Base-by-base conservation (phyloP, 345 rosid genomes). In the Excoecaria cochinchinensis region DNA sequence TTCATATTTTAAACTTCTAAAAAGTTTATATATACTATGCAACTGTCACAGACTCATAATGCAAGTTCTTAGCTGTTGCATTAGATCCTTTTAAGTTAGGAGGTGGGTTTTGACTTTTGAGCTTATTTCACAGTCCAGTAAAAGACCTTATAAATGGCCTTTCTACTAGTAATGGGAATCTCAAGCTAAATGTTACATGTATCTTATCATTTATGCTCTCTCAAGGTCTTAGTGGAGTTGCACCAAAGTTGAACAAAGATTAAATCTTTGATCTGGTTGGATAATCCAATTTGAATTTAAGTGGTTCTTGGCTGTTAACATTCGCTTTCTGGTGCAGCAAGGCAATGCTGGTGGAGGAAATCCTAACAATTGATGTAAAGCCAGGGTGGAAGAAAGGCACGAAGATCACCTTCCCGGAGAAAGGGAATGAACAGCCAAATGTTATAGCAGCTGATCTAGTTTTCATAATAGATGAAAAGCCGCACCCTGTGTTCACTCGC, bases 381-480 rank as follows among this genome's bases (percentile, higher is more conserved):
- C 81, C 81, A 0, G 81, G 81, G 6, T 78, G 81, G 77, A 78
- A 78, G 74, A 78, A 78, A 25, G 81, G 81, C 42, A 78, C 81
- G 7, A 78, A 78, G 65, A 73, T 78, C 56, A 78, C 81, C 31
- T 73, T 73, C 16, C 77, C 77, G 5, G 77, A 78, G 48, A 78
- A 74, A 73, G 81, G 81, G 22, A 78, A 78, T 17, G 70, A 78
- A 7, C 70, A 68, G 38, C 74, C 60, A 16, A 69, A 69, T 55
- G 11, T 62, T 5, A 53, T 69, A 47, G 74, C 81, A 3, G 58
- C 81, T 1, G 81, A 78, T 55, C 77, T 78, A 6, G 70, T 78
- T 13, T 69, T 78, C 78, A 61, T 78, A 36, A 3, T 73, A 6
- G 81, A 78, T 11, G 81, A 78, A 55, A 78, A 78, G n/a, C 74